Base-by-base conservation (phyloP, 1,284 basidiomycete species). In the Papiliotrema terrestris region DNA sequence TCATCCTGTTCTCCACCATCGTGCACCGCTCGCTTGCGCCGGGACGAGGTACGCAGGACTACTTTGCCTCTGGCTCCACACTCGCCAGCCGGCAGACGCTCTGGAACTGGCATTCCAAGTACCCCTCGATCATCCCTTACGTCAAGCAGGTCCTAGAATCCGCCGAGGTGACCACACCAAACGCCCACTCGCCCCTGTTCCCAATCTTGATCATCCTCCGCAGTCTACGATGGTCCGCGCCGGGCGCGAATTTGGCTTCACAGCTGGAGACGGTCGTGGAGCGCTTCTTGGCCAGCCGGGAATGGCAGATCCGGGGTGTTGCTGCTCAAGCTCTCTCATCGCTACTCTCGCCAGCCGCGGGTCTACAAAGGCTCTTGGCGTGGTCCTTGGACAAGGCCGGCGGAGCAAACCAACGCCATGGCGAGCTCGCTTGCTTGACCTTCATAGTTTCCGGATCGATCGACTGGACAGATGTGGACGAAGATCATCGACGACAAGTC, bases 1-100 rank as follows among this genome's bases (percentile, higher is more conserved):
- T 76, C 5, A 70, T 78, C 48, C 63, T 78, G 2, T 74, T 76
- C 55, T 72, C 74, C 0, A 71, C 73, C 0, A 57, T 76, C 17
- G 63, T 73, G 1, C 67, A 72, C 45, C 67, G 73, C 14, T 68
- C 69, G 20, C 59, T 75, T 23, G 58, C 56, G 2, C 62, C 67
- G 14, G 54, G 59, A 1, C 54, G 64, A 42, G 60, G 62, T 11
- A 54, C 52, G 11, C 68, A 71, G 48, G 69, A 67, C 43, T 60
- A 58, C 37, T 68, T 56, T 35, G 62, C 54, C 26, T 67, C 62
- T 11, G 56, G 63, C 20, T 55, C 58, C n/a, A 68, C 67, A 0
- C 54, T 75, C 1, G 59, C 63, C 0, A 61, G 59, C 1, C 65
- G 72, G 19, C 63, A 65, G 42, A 70, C 72, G 2, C 62, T 73